Evolutionary conservation across 1,284 basidiomycete genomes (phyloP).

Genomic region (Blastosporella zonata): DNA sequence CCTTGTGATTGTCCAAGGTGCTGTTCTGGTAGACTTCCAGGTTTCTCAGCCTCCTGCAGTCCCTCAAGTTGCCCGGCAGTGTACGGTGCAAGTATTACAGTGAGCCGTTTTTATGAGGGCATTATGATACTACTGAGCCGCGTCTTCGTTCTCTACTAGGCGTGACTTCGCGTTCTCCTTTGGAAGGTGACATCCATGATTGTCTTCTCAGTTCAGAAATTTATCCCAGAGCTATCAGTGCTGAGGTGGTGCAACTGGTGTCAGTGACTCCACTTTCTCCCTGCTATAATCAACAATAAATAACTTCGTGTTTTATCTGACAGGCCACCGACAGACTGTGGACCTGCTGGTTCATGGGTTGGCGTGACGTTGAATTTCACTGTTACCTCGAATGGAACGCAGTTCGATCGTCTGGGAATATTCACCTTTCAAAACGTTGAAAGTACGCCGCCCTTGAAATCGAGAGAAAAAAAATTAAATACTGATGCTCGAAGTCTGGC

Average conservation of each 20-base stretch:
- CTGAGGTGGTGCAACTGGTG: conserved; percentile 64
- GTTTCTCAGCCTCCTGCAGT: conserved; percentile 67
- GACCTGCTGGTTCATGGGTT: conserved; percentile 67
- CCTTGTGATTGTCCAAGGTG: conserved; percentile 22
- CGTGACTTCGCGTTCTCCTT: conserved; percentile 73
- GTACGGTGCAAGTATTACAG: conserved; percentile 64
- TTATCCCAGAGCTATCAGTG: conserved; percentile 32
- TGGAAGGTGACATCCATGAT: conserved; percentile 40
- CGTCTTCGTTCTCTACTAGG: conserved; percentile 21
- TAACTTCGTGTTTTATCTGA: conserved; percentile 2
- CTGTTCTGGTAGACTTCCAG: conserved; percentile 67
- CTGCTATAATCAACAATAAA: neutral
- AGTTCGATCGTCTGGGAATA: conserved; percentile 70
- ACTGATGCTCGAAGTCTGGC: conserved; percentile 52
- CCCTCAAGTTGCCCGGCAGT: conserved; percentile 55
- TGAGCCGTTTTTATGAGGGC: conserved; percentile 31
- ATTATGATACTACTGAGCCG: neutral
- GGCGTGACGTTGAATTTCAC: conserved; percentile 73
- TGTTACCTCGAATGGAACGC: conserved; percentile 75
- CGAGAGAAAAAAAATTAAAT: too few species aligned
- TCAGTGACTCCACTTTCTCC: conserved; percentile 30
- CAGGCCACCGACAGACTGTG: conserved; percentile 72
- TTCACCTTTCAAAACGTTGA: conserved; percentile 76
- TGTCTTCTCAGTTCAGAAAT: neutral
- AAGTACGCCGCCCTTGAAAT: too few species aligned